These are phyloP conservation scores for Malus asiatica DNA, from an alignment of 306 rosid genomes.

Conservation along the genomic window DNA sequence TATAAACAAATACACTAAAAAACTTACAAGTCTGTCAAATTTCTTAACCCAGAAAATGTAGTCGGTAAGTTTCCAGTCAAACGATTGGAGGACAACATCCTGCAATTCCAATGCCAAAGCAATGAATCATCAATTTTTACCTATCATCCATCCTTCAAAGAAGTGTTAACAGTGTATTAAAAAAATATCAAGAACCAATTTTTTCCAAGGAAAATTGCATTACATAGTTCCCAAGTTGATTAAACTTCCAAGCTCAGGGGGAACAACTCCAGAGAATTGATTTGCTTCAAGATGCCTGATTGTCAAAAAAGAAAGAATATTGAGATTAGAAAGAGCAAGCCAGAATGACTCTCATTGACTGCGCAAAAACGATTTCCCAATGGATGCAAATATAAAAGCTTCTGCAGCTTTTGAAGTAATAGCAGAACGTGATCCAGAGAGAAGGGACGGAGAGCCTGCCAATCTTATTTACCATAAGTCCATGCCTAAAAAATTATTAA, in stretches of 20 bases:
- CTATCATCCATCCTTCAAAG: constrained; percentile 7
- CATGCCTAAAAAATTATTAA: background rate
- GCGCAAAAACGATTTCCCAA: background rate
- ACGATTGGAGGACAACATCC: constrained; percentile 69
- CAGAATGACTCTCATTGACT: background rate
- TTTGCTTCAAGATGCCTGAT: constrained; percentile 75
- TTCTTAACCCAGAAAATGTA: constrained; percentile 44
- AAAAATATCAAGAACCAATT: background rate
- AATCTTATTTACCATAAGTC: constrained; percentile 1
- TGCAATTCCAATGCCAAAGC: constrained; percentile 24
- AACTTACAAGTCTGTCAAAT: constrained; percentile 59
- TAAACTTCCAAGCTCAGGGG: constrained; percentile 62
- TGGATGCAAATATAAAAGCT: background rate
- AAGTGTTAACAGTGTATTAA: background rate
- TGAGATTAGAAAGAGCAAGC: constrained; percentile 7
- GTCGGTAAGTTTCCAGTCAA: constrained; percentile 57
- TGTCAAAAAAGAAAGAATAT: background rate
- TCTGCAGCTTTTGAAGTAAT: background rate
- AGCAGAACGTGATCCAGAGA: too few species aligned
- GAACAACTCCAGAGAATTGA: constrained; percentile 61
- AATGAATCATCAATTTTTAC: constrained; percentile 7
- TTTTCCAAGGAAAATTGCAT: constrained; percentile 15
- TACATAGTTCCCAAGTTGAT: constrained; percentile 52
- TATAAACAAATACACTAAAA: constrained; percentile 1
- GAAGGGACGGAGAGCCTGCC: background rate